Conservation (phyloP, 768 basidiomycete species). For the Rhodotorula kratochvilovae region DNA sequence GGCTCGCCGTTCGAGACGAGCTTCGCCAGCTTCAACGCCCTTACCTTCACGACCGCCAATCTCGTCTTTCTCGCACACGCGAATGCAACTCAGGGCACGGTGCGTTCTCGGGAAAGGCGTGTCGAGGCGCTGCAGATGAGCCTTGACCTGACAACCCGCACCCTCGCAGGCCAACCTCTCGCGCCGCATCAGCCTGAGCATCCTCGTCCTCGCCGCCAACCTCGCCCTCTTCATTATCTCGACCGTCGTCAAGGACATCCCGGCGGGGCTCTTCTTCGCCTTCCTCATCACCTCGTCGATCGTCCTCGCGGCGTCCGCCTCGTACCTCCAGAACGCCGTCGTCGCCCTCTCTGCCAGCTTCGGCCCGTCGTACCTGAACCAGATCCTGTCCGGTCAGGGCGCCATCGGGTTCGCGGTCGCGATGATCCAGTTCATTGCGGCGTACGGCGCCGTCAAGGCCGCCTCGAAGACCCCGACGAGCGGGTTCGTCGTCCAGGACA, state of each 20-base stretch:
- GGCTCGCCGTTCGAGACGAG: slow-evolving; percentile 22
- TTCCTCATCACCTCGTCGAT: slow-evolving; percentile 30
- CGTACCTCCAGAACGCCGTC: slow-evolving; percentile 36
- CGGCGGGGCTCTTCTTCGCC: slow-evolving; percentile 28
- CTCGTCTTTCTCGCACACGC: slow-evolving; percentile 35
- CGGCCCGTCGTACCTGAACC: slow-evolving; percentile 39
- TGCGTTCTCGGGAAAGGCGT: neutral
- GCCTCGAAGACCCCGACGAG: neutral
- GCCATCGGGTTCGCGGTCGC: slow-evolving; percentile 40
- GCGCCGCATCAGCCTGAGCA: slow-evolving; percentile 17
- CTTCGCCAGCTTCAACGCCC: slow-evolving; percentile 26
- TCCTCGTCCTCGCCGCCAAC: slow-evolving; percentile 12
- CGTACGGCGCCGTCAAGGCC: slow-evolving; percentile 27
- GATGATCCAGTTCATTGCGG: slow-evolving; percentile 38
- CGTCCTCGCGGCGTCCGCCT: slow-evolving; percentile 31
- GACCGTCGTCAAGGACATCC: slow-evolving; percentile 21
- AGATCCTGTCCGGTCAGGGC: slow-evolving; percentile 40
- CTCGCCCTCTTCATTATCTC: slow-evolving; percentile 29
- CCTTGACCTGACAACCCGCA: neutral
- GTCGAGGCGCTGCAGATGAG: slow-evolving; percentile 1
- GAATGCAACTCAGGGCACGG: slow-evolving; percentile 33
- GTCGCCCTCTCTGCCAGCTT: slow-evolving; percentile 36
- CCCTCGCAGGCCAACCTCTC: slow-evolving; percentile 25
- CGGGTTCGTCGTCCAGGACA: neutral
- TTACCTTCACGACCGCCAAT: slow-evolving; percentile 37